phyloP scores from a whole-genome alignment of 441 rosid genomes.

The California macrophylla region DNA sequence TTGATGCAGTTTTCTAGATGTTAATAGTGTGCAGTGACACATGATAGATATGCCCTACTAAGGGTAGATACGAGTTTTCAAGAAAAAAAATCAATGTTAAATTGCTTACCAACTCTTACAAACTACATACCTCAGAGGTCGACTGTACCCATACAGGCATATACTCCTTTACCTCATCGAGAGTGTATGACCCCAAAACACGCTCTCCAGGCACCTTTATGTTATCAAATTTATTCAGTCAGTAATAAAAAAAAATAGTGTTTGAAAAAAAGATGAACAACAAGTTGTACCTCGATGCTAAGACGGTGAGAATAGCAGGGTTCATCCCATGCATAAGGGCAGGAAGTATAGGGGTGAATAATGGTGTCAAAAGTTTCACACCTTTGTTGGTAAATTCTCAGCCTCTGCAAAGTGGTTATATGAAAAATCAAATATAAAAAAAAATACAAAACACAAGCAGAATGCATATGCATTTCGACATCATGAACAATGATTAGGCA shows the following conservation, averaged over 20 bases:
- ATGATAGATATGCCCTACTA: neutral
- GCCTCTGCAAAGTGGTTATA: constrained; percentile 40
- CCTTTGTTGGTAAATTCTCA: constrained; percentile 79
- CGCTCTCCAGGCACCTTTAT: constrained; percentile 85
- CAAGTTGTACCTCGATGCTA: constrained; percentile 58
- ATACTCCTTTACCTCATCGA: constrained; percentile 68
- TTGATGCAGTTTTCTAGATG: neutral
- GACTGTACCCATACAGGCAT: constrained; percentile 54
- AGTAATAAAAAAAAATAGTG: constrained; percentile 9
- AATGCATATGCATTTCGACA: neutral
- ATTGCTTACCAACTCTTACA: neutral
- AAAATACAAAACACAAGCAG: constrained; percentile 2
- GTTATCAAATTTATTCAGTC: constrained; percentile 19
- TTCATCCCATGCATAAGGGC: constrained; percentile 99
- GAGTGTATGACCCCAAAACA: constrained; percentile 64
- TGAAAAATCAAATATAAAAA: constrained; percentile 6
- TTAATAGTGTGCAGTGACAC: neutral
- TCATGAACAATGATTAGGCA: neutral
- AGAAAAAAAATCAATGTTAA: neutral
- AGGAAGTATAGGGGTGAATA: constrained; percentile 66
- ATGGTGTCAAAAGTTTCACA: constrained; percentile 85
- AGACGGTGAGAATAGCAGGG: constrained; percentile 88
- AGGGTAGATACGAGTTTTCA: neutral
- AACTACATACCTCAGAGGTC: constrained; percentile 59
- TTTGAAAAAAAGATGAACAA: neutral